These are phyloP conservation scores for Heimioporus sp. DNA, from an alignment of 768 basidiomycete species.

Conservation along the genomic window DNA sequence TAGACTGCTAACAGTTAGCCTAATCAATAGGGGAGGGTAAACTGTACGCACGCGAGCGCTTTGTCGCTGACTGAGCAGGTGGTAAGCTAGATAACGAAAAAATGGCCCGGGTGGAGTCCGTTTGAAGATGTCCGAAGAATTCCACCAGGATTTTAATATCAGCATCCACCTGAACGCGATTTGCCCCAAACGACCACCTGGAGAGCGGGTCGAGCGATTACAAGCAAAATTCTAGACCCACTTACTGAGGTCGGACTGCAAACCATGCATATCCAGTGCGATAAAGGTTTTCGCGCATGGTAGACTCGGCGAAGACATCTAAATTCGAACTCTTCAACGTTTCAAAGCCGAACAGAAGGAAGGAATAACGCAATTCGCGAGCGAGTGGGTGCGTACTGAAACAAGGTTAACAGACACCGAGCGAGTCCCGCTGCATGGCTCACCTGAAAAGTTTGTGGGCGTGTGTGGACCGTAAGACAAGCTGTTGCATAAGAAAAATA, in stretches of 20 bases:
- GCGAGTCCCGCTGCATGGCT: conserved; percentile 3
- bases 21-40: not conserved
- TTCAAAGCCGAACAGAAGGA: conserved; percentile 92
- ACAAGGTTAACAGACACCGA: not conserved
- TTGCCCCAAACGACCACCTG: conserved; percentile 97
- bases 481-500: conserved; percentile 79
- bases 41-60: conserved; percentile 39
- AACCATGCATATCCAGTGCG: conserved; percentile 89
- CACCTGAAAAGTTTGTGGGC: conserved; percentile 77
- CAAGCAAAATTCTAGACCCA: not conserved
- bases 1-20: conserved; percentile 45
- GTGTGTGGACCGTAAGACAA: conserved; percentile 79
- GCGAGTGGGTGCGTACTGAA: conserved; percentile 87
- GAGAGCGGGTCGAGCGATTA: not conserved
- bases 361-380: conserved; percentile 85
- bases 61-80: conserved; percentile 44
- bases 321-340: conserved; percentile 84
- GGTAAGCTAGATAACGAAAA: conserved; percentile 61
- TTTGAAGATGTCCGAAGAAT: conserved; percentile 73
- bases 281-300: conserved; percentile 75
- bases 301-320: conserved; percentile 77
- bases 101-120: conserved; percentile 64
- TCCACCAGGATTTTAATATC: conserved; percentile 88
- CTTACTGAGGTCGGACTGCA: conserved; percentile 87
- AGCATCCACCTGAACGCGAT: conserved; percentile 83